Evolutionary conservation across 2,329 filamentous ascomycete species (phyloP).

Genomic region (Aspergillus thermomutatus): DNA sequence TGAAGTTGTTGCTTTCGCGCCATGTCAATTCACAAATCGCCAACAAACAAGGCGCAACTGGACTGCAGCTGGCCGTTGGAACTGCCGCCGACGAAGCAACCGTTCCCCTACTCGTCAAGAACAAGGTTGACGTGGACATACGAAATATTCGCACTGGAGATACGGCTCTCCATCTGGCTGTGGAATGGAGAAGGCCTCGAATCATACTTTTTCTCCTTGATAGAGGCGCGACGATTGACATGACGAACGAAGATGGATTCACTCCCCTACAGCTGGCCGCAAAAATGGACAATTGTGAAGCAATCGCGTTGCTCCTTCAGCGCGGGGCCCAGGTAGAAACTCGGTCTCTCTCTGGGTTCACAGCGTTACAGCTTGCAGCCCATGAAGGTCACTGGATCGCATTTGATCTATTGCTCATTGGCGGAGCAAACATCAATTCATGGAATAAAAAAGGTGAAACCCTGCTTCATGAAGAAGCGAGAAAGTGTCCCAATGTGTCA

Average conservation of each 20-base stretch:
- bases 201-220: constrained; percentile 29
- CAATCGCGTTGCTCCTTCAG: constrained; percentile 26
- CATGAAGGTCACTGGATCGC: constrained; percentile 23
- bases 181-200: constrained; percentile 20
- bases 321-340: constrained; percentile 22
- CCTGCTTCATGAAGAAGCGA: constrained; percentile 27
- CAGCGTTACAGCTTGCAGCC: constrained; percentile 27
- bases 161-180: constrained; percentile 27
- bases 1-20: constrained; percentile 21
- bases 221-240: constrained; percentile 22
- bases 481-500: constrained; percentile 6
- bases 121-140: constrained; percentile 20
- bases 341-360: constrained; percentile 19
- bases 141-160: constrained; percentile 23
- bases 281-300: constrained; percentile 29
- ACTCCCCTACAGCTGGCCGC: constrained; percentile 29
- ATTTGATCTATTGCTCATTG: constrained; percentile 28
- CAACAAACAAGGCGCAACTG: constrained; percentile 17
- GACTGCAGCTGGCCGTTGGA: constrained; percentile 27
- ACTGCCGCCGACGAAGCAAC: constrained; percentile 28
- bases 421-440: constrained; percentile 29
- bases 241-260: constrained; percentile 23
- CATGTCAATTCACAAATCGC: constrained; percentile 15
- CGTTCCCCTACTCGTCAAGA: constrained; percentile 29
- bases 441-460: constrained; percentile 28